Base-by-base conservation (phyloP, 495 filamentous ascomycete species). In the Penicillium cosmopolitanum region DNA sequence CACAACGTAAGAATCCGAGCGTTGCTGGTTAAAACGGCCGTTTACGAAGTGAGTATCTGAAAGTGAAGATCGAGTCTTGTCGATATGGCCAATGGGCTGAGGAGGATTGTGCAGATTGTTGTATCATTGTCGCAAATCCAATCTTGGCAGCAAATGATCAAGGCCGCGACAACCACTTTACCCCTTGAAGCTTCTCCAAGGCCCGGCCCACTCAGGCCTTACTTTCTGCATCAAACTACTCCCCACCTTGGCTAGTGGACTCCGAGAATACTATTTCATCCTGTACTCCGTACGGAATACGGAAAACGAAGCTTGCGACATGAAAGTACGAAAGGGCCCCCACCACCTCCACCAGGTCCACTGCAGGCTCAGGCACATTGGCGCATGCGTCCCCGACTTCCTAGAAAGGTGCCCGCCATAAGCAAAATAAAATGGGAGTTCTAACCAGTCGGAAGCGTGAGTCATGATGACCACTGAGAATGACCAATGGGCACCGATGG, bases 381-480 rank as follows among this genome's bases (percentile, higher is more conserved):
- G 21, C 46, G 46, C 21, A 21, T 48, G 18, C 42, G 16, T 48
- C 10, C 46, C 42, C 6, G 16, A 46, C 46, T 51, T 51, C 50
- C 50, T 9, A 36, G 28, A 51, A 18, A 16, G 50, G 50, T 35
- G 50, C 50, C 50, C 50, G 50, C 50, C n/a, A 18, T 5, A 25
- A 25, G 47, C 21, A 50, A 15, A 8, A 44, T 19, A 50, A 28
- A 8, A 46, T 46, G 23, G 5, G 11, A 23, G 47, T 8, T 53
- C 50, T 40, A 53, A 16, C 50, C 50, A 31, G 50, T 28, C 19
- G 50, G 56, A 53, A n/a, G 18, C 50, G 40, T 59, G 56, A 59
- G 40, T 60, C 57, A 60, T 33, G 28, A 15, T 54, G 11, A 23
- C 28, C 38, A 11, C 34, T 9, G 28, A 31, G 28, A 8, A 1